Evolutionary conservation across 2,329 filamentous ascomycete genomes (phyloP), one percentile per base, ranked within the genome.

Genomic region (Seiridium cupressi): DNA sequence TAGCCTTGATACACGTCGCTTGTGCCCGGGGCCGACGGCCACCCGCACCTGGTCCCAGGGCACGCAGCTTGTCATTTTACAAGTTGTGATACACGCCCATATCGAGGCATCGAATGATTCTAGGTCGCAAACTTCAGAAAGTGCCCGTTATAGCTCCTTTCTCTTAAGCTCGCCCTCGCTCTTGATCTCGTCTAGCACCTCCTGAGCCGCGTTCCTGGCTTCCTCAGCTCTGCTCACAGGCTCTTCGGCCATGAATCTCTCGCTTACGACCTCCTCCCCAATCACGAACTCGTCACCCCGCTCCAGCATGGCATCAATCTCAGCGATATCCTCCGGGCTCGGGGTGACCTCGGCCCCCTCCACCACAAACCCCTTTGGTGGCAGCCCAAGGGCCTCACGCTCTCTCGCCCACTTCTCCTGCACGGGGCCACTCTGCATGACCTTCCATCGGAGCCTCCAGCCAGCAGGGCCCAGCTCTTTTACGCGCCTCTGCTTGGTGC

Each of bases 401-500:
- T 97, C 82, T 55, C 77, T 73, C 47, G 83, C 82, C 70, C 93
- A 91, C 65, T 84, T 80, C 65, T 84, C 82, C 73, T 88, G 86
- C 55, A 96, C 84, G 26, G 78, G 77, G 1, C 70, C 69, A 4
- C 88, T 93, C 78, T 94, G 91, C 89, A 97, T 92, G 62, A 99
- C 81, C 63, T 91, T 85, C 91, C 93, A 97, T 65, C 95, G 82
- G 70, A 99, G 78, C 68, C 89, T 86, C 95, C 95, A 99, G 5
- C 95, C 95, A 65, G 89, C 89, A 57, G 94, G 87, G 4, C 95
- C 95, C 60, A 99, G 81, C 75, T 97, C 92, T 79, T 89, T 91
- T 71, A 98, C 83, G 64, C 95, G 85, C 46, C 82, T 84, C 13
- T 89, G 80, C 77, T 92, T 95, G 73, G 87, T 84, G 66, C 92